Evolutionary conservation across 257 asterid genomes (phyloP).

Genomic region (Rehmannia glutinosa): DNA sequence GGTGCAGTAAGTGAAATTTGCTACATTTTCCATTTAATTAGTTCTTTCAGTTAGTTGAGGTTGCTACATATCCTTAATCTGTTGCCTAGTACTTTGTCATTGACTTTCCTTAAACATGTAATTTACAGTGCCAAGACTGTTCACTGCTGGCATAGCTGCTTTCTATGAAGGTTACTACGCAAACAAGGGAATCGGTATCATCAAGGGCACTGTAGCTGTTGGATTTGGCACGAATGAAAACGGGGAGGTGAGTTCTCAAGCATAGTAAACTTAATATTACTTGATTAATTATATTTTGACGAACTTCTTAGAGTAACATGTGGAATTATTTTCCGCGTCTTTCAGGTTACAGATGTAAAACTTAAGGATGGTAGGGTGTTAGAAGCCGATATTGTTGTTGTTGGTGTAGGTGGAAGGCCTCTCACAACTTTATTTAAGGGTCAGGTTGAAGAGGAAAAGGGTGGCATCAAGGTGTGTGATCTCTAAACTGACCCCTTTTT

Average conservation of each 20-base stretch:
- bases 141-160: conserved; percentile 87
- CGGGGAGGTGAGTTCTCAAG: conserved; percentile 60
- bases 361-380: conserved; percentile 93
- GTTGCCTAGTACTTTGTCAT: background rate
- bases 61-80: background rate
- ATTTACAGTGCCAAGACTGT: conserved; percentile 87
- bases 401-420: conserved; percentile 93
- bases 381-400: conserved; percentile 92
- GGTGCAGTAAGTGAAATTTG: conserved; percentile 84
- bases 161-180: conserved; percentile 83
- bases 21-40: background rate
- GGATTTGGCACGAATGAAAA: conserved; percentile 66
- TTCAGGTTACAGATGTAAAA: conserved; percentile 77
- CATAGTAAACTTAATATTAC: background rate
- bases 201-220: conserved; percentile 93
- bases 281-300: background rate
- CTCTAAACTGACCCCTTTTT: background rate
- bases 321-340: background rate
- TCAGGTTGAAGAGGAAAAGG: conserved; percentile 91
- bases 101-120: conserved; percentile 11
- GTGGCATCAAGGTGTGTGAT: conserved; percentile 79
- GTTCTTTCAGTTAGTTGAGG: background rate
- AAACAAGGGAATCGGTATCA: conserved; percentile 77
- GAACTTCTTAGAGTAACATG: background rate
- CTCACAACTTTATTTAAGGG: conserved; percentile 67